Conservation (phyloP, 2,329 filamentous ascomycete species). For the Nakataea oryzae region DNA sequence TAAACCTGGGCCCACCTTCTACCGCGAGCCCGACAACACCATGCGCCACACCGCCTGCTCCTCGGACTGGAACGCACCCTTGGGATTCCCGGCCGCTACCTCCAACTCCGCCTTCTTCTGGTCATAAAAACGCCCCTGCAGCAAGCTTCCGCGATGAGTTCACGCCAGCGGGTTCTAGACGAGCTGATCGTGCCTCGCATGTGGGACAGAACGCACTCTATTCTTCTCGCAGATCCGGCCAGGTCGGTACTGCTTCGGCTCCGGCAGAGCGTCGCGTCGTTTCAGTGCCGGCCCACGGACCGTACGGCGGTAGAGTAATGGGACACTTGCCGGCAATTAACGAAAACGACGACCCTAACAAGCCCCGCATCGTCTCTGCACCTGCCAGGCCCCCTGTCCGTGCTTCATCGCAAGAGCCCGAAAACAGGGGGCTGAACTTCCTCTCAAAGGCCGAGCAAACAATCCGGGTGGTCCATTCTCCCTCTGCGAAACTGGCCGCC, state of each 20-base stretch:
- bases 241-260: slow-evolving; percentile 1
- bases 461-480: slow-evolving; percentile 44
- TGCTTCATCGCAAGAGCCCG: slow-evolving; percentile 4
- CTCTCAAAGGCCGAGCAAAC: slow-evolving; percentile 36
- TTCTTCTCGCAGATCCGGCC: neutral
- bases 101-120: slow-evolving; percentile 27
- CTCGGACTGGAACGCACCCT: slow-evolving; percentile 6
- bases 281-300: slow-evolving; percentile 39
- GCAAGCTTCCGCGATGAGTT: neutral
- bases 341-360: slow-evolving; percentile 24
- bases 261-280: slow-evolving; percentile 31
- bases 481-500: slow-evolving; percentile 21
- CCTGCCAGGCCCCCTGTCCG: slow-evolving; percentile 20
- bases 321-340: slow-evolving; percentile 36
- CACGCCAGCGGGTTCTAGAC: neutral
- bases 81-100: slow-evolving; percentile 42
- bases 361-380: slow-evolving; percentile 34
- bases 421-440: slow-evolving; percentile 29
- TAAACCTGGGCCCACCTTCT: slow-evolving; percentile 24
- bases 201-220: neutral
- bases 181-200: neutral
- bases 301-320: slow-evolving; percentile 23
- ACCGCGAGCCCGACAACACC: slow-evolving; percentile 3
- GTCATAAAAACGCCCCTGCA: neutral
- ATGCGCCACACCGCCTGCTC: neutral